These are phyloP conservation scores for Magnolia kwangsiensis DNA, from an alignment of 164 flowering plant species.

Conservation along the genomic window DNA sequence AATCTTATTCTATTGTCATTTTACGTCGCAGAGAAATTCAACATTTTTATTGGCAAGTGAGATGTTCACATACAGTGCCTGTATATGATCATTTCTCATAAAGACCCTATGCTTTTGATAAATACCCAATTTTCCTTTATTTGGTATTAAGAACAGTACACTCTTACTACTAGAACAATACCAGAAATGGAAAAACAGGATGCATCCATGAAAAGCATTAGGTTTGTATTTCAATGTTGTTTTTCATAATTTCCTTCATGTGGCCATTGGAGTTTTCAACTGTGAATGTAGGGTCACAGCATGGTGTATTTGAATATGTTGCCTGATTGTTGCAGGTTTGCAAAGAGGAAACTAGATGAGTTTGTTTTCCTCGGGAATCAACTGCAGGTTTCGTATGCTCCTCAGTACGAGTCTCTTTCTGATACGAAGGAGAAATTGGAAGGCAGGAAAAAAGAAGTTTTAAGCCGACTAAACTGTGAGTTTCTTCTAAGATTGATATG, in stretches of 20 bases:
- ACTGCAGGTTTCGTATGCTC: constrained; percentile 80
- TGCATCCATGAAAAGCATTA: not conserved
- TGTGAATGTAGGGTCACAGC: not conserved
- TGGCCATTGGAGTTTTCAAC: not conserved
- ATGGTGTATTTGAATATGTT: not conserved
- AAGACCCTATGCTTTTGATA: too few relatives aligned
- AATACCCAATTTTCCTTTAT: too few relatives aligned
- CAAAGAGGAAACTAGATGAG: constrained; percentile 88
- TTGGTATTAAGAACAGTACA: too few relatives aligned
- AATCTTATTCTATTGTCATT: too few relatives aligned
- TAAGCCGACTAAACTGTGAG: constrained; percentile 72
- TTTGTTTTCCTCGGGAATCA: constrained; percentile 73
- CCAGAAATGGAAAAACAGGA: too few relatives aligned
- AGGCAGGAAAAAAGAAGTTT: constrained; percentile 71
- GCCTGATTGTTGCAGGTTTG: constrained; percentile 51
- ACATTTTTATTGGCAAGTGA: too few relatives aligned
- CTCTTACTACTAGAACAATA: too few relatives aligned
- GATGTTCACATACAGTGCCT: too few relatives aligned
- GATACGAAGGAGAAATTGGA: constrained; percentile 87
- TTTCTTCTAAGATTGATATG: constrained; percentile 10
- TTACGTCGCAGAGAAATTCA: too few relatives aligned
- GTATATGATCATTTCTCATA: too few relatives aligned
- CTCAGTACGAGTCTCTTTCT: constrained; percentile 66
- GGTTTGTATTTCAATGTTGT: not conserved
- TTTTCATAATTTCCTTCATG: not conserved